A percentile compares a stretch with the other conserved stretches of the same genome.
These are phyloP conservation scores for Larix kaempferi DNA, from an alignment of 75 land plant species.

Conservation along the genomic window DNA sequence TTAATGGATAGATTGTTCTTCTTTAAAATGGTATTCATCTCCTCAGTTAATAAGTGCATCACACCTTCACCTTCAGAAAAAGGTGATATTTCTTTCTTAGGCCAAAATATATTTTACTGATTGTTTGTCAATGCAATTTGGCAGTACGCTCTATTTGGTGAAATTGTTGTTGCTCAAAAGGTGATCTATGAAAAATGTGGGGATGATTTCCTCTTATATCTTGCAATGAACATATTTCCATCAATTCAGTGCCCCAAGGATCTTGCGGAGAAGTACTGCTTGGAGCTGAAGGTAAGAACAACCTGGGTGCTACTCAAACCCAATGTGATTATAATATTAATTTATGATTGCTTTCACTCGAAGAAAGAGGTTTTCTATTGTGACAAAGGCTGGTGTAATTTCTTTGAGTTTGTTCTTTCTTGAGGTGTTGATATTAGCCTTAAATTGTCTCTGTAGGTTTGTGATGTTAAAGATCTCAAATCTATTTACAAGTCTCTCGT, in stretches of 20 bases:
- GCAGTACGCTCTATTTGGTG: constrained; percentile 84
- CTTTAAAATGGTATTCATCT: no score
- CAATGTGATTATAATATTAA: neutral
- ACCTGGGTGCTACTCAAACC: neutral
- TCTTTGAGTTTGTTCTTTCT: neutral
- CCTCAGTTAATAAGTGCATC: no score
- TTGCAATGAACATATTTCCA: constrained; percentile 72
- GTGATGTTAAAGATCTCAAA: constrained; percentile 78
- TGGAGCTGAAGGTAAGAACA: constrained; percentile 75
- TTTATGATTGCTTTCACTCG: neutral
- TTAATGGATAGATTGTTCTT: no score
- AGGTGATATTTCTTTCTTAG: neutral
- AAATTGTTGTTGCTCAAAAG: constrained; percentile 86
- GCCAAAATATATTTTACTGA: neutral
- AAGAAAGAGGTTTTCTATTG: neutral
- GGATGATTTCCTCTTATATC: constrained; percentile 67
- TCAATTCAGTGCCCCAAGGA: constrained; percentile 82
- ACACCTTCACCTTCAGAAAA: neutral
- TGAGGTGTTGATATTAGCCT: constrained; percentile 11
- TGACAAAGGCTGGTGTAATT: neutral
- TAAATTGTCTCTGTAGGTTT: constrained; percentile 42
- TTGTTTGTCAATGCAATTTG: neutral
- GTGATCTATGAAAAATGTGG: constrained; percentile 94
- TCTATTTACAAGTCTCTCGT: constrained; percentile 82
- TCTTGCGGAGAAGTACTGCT: constrained; percentile 77